Conservation (phyloP, 1,139 yeast genomes). For the Geotrichum australiense region DNA sequence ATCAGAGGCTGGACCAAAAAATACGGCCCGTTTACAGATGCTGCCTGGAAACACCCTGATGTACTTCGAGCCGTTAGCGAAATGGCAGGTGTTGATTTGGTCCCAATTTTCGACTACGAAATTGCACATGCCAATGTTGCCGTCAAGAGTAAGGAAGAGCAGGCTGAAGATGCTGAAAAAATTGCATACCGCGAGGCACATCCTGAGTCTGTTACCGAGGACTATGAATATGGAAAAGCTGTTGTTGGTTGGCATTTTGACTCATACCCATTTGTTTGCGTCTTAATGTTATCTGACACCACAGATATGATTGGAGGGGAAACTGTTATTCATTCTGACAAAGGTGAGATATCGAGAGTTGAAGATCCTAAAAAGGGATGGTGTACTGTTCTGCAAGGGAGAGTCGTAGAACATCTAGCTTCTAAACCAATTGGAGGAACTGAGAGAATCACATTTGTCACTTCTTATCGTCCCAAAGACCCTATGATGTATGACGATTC, state of each 20-base stretch:
- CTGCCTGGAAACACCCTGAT: slow-evolving; percentile 52
- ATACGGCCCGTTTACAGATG: slow-evolving; percentile 41
- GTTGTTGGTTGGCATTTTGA: slow-evolving; percentile 49
- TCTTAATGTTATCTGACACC: slow-evolving; percentile 53
- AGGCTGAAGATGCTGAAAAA: slow-evolving; percentile 12
- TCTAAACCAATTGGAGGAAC: slow-evolving; percentile 46
- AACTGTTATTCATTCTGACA: slow-evolving; percentile 42
- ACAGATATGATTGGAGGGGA: slow-evolving; percentile 53
- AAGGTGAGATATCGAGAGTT: slow-evolving; percentile 40
- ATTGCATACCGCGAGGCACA: slow-evolving; percentile 34
- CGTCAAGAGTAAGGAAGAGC: slow-evolving; percentile 26
- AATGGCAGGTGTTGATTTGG: slow-evolving; percentile 52
- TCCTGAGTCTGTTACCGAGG: slow-evolving; percentile 40
- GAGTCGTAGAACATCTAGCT: slow-evolving; percentile 48
- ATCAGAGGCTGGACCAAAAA: slow-evolving; percentile 45
- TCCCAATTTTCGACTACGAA: slow-evolving; percentile 47
- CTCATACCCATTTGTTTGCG: slow-evolving; percentile 57
- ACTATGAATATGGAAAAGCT: slow-evolving; percentile 21
- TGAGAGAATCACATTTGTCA: slow-evolving; percentile 49
- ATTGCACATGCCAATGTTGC: slow-evolving; percentile 46
- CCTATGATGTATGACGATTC: slow-evolving; percentile 37
- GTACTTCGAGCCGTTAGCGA: slow-evolving; percentile 43
- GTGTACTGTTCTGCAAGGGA: slow-evolving; percentile 52
- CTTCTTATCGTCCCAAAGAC: slow-evolving; percentile 40
- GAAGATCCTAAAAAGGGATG: slow-evolving; percentile 49